Evolutionary conservation across 306 rosid genomes (phyloP), one percentile per base, ranked within the genome.

Genomic region (Sophora flavescens): DNA sequence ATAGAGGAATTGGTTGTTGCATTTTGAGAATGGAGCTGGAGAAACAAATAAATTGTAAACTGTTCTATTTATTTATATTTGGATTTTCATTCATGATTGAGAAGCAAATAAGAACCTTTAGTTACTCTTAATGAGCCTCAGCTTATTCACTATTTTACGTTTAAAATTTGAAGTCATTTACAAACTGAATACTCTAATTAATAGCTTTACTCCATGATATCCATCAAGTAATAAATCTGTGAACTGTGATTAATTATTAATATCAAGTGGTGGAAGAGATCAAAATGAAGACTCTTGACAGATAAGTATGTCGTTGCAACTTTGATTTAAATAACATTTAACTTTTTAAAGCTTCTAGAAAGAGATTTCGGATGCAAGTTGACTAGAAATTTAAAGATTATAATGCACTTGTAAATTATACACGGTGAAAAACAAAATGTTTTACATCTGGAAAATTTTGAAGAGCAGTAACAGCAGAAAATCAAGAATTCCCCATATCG

Each of bases 401-500:
- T 1, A 14, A 66, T 36, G 80, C 13, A 12, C 16, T 66, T 12
- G 57, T 15, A 72, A 22, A 65, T 16, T 18, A 44, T 14, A 73
- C 67, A 66, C 1, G 10, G 6, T 14, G 36, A 47, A 26, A 73
- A 22, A 14, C 48, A 51, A 22, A 32, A 44, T 1, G 33, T 63
- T 74, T 13, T 41, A 33, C 14, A 72, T 39, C 41, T 61, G 8
- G 12, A 30, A 36, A 39, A 64, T 11, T 63, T 45, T 32, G 13
- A 63, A 79, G 53, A 36, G 78, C 68, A 69, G 36, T 26, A 44
- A 47, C 45, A 35, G 17, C 18, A 78, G 63, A 71, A 26, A 39
- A 70, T 67, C 76, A 72, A 67, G 75, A 72, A 52, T 44, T 66
- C 74, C 70, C 57, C 60, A 35, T n/a, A 76, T 35, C 58, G n/a